Evolutionary conservation across 2,329 filamentous ascomycete genomes (phyloP).

Genomic region (Coniochaeta sp.): DNA sequence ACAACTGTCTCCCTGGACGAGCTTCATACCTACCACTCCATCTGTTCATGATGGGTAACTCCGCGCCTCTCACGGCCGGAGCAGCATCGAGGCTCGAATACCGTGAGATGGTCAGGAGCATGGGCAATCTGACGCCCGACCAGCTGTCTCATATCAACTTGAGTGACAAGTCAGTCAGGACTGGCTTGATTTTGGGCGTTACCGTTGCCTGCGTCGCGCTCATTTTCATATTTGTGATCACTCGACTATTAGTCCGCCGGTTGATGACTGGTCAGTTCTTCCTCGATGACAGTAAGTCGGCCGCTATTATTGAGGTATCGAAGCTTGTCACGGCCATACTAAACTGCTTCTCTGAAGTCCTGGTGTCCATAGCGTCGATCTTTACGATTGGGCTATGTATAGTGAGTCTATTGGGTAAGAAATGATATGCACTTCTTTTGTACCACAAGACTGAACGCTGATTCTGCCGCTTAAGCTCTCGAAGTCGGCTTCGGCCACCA

Average conservation of each 20-base stretch:
- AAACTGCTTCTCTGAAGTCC: slow-evolving; percentile 1
- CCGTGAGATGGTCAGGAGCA: background rate
- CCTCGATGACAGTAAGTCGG: slow-evolving; percentile 11
- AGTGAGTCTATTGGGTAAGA: slow-evolving; percentile 8
- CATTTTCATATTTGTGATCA: slow-evolving; percentile 10
- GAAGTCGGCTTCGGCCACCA: slow-evolving; percentile 16
- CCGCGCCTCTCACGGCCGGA: background rate
- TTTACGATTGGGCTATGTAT: slow-evolving; percentile 14
- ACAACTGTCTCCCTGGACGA: background rate
- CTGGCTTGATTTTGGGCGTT: slow-evolving; percentile 8
- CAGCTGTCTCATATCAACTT: slow-evolving; percentile 12
- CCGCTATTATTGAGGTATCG: background rate
- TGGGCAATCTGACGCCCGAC: slow-evolving; percentile 3
- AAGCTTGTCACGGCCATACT: background rate
- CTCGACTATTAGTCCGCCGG: slow-evolving; percentile 12
- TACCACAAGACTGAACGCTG: background rate
- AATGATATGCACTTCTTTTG: background rate
- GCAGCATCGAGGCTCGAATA: background rate
- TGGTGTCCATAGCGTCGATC: slow-evolving; percentile 13
- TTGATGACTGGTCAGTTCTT: slow-evolving; percentile 12
- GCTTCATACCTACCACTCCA: background rate
- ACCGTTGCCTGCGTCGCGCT: slow-evolving; percentile 12
- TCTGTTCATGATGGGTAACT: background rate
- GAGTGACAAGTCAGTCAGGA: slow-evolving; percentile 11
- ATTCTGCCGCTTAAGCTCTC: slow-evolving; percentile 5